phyloP scores from a whole-genome alignment of 2,329 filamentous ascomycete genomes.

The Colletotrichum somersetense region DNA sequence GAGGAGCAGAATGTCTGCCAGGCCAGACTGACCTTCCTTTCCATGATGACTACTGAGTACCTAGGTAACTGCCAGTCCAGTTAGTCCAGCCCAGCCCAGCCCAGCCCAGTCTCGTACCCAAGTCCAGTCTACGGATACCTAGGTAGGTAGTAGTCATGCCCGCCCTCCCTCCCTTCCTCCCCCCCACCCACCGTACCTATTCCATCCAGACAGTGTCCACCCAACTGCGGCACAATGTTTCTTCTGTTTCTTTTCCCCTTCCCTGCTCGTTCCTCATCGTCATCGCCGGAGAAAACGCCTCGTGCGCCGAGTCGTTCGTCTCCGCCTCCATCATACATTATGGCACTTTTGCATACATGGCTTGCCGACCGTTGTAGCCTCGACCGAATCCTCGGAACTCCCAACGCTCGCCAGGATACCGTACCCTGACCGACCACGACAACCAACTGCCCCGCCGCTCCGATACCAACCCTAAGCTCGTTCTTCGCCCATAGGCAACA shows the following conservation, averaged over 20 bases:
- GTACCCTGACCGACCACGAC: constrained; percentile 21
- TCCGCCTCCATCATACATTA: constrained; percentile 13
- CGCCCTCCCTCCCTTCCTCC: background rate
- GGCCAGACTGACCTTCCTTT: background rate
- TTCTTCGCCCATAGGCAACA: background rate
- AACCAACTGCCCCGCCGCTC: background rate
- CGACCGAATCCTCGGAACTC: constrained; percentile 30
- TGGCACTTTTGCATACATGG: constrained; percentile 36
- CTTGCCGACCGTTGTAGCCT: constrained; percentile 38
- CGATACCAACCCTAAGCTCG: background rate
- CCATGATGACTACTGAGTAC: background rate
- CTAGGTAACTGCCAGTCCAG: too few species aligned
- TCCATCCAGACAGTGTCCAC: background rate
- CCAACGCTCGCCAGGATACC: constrained; percentile 24
- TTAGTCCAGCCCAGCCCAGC: background rate
- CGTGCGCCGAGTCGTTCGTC: constrained; percentile 24
- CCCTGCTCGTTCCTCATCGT: constrained; percentile 32
- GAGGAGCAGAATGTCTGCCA: background rate
- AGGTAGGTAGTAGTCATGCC: too few species aligned
- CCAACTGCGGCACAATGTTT: constrained; percentile 13
- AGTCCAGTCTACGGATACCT: too few species aligned
- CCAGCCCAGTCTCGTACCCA: background rate
- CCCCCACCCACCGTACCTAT: background rate
- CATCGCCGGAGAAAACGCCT: constrained; percentile 33
- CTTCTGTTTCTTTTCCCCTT: constrained; percentile 22